Base-by-base conservation (phyloP, 2,329 filamentous ascomycete species). In the Trichoderma sp. region DNA sequence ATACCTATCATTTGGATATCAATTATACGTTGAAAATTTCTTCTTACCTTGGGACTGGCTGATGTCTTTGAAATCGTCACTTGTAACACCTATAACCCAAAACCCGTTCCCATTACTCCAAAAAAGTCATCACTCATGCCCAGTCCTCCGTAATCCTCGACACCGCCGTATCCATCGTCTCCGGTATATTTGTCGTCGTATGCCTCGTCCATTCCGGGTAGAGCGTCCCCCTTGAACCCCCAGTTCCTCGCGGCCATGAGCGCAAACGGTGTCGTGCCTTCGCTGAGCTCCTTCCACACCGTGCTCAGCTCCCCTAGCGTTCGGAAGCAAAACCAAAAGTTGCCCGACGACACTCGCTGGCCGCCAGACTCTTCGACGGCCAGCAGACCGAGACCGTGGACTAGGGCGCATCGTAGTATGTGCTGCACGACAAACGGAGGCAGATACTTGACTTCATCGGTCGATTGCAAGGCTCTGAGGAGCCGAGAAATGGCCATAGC, bases 241-340 rank as follows among this genome's bases (percentile, higher is more conserved):
- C 66, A 68, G 2, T 21, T 32, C 32, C 66, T 63, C 58, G 59
- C 63, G 13, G 66, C 66, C 32, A 56, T 32, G 18, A 63, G 66
- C 18, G 63, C 39, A 51, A 63, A 63, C 14, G 66, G 66, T 51
- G 51, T 63, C 28, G 52, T 30, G 18, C 51, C 37, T 6, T 63
- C 66, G 14, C 49, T 43, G 24, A 68, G 34, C 28, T 68, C 66
- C 39, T 58, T 68, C 66, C 66, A 68, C 13, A 63, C 37, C 16
- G 37, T 26, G 2, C 66, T 39, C 51, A 68, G 13, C 28, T 68
- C 66, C 13, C 66, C 66, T 5, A 68, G n/a, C 18, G 46, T 37
- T 1, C 66, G 66, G 24, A 68, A 58, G 10, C 58, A 63, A n/a
- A 39, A n/a, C 66, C 66, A 68, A 14, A 68, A 68, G 28, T 64